phyloP scores from a whole-genome alignment of 1,139 yeast genomes.

The Geotrichum histeridarum region DNA sequence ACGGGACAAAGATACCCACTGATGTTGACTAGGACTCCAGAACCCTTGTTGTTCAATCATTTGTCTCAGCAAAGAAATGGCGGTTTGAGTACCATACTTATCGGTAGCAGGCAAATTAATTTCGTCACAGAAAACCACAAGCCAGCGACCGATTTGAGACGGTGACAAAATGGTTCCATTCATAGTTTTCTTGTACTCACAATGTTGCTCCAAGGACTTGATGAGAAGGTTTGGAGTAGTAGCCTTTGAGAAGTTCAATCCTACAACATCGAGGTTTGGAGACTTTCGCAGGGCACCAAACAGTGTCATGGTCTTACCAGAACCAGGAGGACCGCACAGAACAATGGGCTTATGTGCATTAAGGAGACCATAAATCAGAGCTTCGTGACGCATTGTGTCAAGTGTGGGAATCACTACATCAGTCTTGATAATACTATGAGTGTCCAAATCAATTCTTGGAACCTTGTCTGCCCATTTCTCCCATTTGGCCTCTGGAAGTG shows the following conservation, averaged over 20 bases:
- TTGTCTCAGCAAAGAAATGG: conserved; percentile 71
- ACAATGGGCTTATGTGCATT: conserved; percentile 58
- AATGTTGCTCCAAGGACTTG: conserved; percentile 65
- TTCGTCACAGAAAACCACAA: conserved; percentile 89
- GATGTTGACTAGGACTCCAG: conserved; percentile 57
- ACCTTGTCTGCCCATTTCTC: conserved; percentile 45
- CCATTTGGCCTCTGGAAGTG: conserved; percentile 51
- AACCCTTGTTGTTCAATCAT: conserved; percentile 71
- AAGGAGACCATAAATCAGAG: conserved; percentile 53
- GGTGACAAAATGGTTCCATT: conserved; percentile 58
- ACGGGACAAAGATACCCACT: conserved; percentile 63
- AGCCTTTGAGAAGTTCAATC: conserved; percentile 80
- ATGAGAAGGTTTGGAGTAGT: conserved; percentile 62
- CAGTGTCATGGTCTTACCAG: conserved; percentile 92
- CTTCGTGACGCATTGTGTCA: conserved; percentile 70
- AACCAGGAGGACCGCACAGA: conserved; percentile 95
- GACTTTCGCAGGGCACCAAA: conserved; percentile 61
- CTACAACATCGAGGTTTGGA: conserved; percentile 54
- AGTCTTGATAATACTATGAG: conserved; percentile 59
- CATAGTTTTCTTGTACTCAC: conserved; percentile 53
- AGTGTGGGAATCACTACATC: conserved; percentile 70
- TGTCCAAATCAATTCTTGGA: conserved; percentile 49
- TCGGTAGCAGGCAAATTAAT: conserved; percentile 76
- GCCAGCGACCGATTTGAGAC: conserved; percentile 57
- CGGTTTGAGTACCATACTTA: conserved; percentile 69